phyloP scores from a whole-genome alignment of 2,329 filamentous ascomycete species.

The Pseudogymnoascus sp. region DNA sequence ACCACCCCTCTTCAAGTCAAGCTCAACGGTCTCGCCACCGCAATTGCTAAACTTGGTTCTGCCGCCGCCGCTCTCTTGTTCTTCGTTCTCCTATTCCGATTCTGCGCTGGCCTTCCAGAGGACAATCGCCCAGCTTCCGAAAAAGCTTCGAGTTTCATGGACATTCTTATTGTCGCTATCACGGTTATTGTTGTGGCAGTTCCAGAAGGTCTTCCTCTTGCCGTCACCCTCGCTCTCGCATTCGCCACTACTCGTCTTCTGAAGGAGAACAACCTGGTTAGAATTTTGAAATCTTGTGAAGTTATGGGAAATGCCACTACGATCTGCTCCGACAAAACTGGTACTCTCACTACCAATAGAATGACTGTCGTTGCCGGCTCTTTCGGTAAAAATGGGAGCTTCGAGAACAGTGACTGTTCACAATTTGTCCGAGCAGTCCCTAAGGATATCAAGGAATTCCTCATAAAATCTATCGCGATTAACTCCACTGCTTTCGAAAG shows the following conservation, averaged over 20 bases:
- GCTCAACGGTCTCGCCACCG: slow-evolving; percentile 67
- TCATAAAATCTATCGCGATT: slow-evolving; percentile 50
- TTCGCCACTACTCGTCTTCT: slow-evolving; percentile 61
- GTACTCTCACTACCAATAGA: slow-evolving; percentile 52
- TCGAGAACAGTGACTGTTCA: slow-evolving; percentile 29
- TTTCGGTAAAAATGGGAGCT: slow-evolving; percentile 43
- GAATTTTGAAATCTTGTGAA: slow-evolving; percentile 57
- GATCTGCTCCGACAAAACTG: neutral
- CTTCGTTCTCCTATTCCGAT: slow-evolving; percentile 70
- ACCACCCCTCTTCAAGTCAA: slow-evolving; percentile 73
- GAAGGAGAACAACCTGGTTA: slow-evolving; percentile 62
- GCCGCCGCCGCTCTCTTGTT: slow-evolving; percentile 68
- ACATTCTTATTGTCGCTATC: slow-evolving; percentile 55
- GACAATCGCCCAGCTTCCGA: slow-evolving; percentile 40
- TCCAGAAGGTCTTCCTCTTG: slow-evolving; percentile 57
- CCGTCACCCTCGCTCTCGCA: slow-evolving; percentile 58
- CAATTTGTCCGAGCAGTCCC: slow-evolving; percentile 32
- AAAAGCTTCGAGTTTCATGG: slow-evolving; percentile 53
- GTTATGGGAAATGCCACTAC: slow-evolving; percentile 60
- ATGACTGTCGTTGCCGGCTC: slow-evolving; percentile 71
- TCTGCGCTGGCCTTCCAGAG: slow-evolving; percentile 51
- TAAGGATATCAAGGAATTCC: slow-evolving; percentile 29
- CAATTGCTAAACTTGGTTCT: slow-evolving; percentile 66
- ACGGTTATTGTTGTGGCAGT: slow-evolving; percentile 62
- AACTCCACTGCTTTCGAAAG: slow-evolving; percentile 43